Base-by-base conservation (phyloP, 169 alveolate species). In the Cystoisospora suis region DNA sequence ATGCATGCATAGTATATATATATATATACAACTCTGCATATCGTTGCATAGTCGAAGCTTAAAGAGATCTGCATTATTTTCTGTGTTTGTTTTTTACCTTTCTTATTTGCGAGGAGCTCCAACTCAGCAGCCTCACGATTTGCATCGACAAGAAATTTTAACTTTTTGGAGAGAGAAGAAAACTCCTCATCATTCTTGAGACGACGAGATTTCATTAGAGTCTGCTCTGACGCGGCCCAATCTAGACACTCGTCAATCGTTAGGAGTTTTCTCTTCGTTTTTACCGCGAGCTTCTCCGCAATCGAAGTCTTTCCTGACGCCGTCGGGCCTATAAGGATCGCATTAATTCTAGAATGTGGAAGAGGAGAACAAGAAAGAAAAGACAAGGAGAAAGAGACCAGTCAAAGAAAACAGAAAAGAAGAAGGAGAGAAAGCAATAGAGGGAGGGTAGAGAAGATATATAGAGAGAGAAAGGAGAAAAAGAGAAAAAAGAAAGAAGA, bases 291-390 rank as follows among this genome's bases (percentile, higher is more conserved):
- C 79, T 49, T 72, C 42, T 61, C 59, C 15, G 94, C 94, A 42
- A 91, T 81, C 6, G 90, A 27, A 45, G 89, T 86, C 83, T 91
- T 91, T 17, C 95, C 95, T 0, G 72, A 49, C 53, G 77, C 40
- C 34, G 91, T 56, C 27, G 94, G 95, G 56, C 94, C 94, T 36
- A 94, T 27, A 23, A 94, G 49, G 49, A 94, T 32, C 29, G 91
- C 93, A 65, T 90, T 91, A n/a, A 89, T 90, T 34, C 95, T 90
- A 69, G 65, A 80, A 38, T 45, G 34, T 9, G 49, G 86, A 83
- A 32, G 38, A 69, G 34, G 38, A 5, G 61, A 9, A 20, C n/a
- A 49, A 20, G 20, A 49, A 20, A 12, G n/a, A 20, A 9, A 20
- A 49, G 61, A 9, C 61, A 49, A 49, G 61, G 9, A 20, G 9